Conservation (phyloP, 371 early-diverging fungal species). For the Sporodiniella umbellata region DNA sequence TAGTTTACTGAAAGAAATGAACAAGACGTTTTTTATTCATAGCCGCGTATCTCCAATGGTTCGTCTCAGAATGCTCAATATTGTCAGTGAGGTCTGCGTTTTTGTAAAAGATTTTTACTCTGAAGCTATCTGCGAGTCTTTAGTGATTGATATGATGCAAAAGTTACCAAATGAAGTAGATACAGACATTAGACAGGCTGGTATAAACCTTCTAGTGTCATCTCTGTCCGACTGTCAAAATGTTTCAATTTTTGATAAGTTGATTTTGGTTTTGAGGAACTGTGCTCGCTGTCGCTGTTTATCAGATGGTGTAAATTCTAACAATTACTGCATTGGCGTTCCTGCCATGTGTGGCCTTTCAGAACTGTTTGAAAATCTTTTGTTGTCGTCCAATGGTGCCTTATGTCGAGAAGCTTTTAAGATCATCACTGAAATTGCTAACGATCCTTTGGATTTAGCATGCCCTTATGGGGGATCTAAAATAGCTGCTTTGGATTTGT, state of each 20-base stretch:
- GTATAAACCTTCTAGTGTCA: slow-evolving; percentile 49
- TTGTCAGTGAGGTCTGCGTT: slow-evolving; percentile 53
- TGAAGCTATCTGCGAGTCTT: slow-evolving; percentile 42
- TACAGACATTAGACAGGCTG: slow-evolving; percentile 38
- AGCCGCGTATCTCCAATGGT: slow-evolving; percentile 24
- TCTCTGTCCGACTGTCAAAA: slow-evolving; percentile 32
- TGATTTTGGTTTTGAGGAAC: slow-evolving; percentile 39
- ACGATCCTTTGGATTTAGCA: slow-evolving; percentile 28
- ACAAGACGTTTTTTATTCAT: slow-evolving; percentile 55
- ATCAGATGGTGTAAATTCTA: not conserved
- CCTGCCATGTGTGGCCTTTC: slow-evolving; percentile 35
- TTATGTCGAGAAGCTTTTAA: slow-evolving; percentile 45
- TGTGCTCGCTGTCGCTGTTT: slow-evolving; percentile 47
- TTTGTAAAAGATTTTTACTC: slow-evolving; percentile 60
- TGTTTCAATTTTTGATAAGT: slow-evolving; percentile 36
- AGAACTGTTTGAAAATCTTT: slow-evolving; percentile 32
- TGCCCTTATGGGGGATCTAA: slow-evolving; percentile 51
- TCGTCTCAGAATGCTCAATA: slow-evolving; percentile 50
- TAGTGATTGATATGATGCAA: slow-evolving; percentile 61
- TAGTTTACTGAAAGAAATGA: slow-evolving; percentile 48
- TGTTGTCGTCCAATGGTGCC: slow-evolving; percentile 31
- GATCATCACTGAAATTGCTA: slow-evolving; percentile 47
- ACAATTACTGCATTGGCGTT: slow-evolving; percentile 20
- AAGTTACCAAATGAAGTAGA: slow-evolving; percentile 52
- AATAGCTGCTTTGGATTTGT: slow-evolving; percentile 51